A percentile compares a stretch with the other conserved stretches of the same genome.
phyloP scores from a whole-genome alignment of 2,329 filamentous ascomycete species.

The Chrysoporthe austroafricana region DNA sequence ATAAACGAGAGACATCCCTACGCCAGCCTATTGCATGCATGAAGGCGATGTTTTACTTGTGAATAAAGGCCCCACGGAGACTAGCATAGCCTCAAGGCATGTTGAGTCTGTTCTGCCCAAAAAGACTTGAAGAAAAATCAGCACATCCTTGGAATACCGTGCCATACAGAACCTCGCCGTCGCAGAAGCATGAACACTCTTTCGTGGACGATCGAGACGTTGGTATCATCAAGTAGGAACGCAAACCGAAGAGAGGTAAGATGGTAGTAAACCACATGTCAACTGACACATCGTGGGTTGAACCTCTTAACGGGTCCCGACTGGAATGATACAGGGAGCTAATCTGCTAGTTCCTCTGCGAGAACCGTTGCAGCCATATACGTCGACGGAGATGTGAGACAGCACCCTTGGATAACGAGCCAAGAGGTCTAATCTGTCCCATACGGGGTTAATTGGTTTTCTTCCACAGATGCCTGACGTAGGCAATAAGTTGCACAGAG shows the following conservation, averaged over 20 bases:
- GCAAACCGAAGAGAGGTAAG: neutral
- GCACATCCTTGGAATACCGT: neutral
- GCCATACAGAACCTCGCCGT: neutral
- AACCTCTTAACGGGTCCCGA: conserved; percentile 14
- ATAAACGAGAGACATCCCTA: conserved; percentile 28
- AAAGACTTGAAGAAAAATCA: neutral
- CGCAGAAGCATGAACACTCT: neutral
- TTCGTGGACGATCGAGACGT: neutral
- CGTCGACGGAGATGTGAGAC: conserved; percentile 21
- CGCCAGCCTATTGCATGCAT: conserved; percentile 30
- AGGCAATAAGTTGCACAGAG: neutral
- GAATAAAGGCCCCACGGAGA: conserved; percentile 3
- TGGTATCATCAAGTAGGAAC: neutral
- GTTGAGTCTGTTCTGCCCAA: neutral
- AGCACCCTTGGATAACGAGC: conserved; percentile 9
- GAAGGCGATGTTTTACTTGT: conserved; percentile 29
- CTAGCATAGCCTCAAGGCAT: neutral
- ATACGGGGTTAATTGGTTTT: neutral
- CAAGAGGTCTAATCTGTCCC: neutral
- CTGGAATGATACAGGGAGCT: conserved; percentile 27
- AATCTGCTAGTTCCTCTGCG: conserved; percentile 16
- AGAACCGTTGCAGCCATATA: conserved; percentile 18
- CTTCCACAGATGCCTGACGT: neutral
- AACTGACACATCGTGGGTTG: conserved; percentile 10
- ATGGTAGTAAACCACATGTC: conserved; percentile 10